Conservation (phyloP, 345 rosid genomes). For the Heritiera littoralis region DNA sequence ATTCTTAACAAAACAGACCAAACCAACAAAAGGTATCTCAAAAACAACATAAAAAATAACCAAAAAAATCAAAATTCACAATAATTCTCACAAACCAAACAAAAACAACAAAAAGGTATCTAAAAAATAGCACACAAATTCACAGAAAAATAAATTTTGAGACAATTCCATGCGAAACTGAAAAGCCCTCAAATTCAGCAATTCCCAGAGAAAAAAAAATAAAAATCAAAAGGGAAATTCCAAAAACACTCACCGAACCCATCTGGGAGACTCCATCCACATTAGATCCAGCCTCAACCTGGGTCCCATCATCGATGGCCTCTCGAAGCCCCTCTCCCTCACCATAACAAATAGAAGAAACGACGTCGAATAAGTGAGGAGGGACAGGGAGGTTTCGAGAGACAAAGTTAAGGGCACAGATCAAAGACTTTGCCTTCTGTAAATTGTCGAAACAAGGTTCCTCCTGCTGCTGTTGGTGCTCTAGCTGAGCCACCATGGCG, state of each 20-base stretch:
- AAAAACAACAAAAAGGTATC: slow-evolving; percentile 12
- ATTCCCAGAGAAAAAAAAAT: slow-evolving; percentile 13
- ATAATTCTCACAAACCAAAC: slow-evolving; percentile 12
- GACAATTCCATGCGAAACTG: slow-evolving; percentile 1
- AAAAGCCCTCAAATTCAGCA: slow-evolving; percentile 25
- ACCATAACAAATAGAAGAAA: slow-evolving; percentile 66
- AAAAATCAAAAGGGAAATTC: slow-evolving; percentile 27
- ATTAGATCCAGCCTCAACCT: slow-evolving; percentile 31
- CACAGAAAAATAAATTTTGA: neutral
- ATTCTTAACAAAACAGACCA: neutral
- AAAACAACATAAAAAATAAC: neutral
- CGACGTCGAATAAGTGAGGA: slow-evolving; percentile 59
- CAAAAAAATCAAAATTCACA: neutral
- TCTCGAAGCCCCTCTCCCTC: slow-evolving; percentile 23
- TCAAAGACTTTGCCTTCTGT: slow-evolving; percentile 68
- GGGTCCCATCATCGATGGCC: slow-evolving; percentile 19
- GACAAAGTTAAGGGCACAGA: slow-evolving; percentile 79
- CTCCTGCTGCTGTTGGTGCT: slow-evolving; percentile 37
- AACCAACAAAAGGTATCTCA: neutral
- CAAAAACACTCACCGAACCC: slow-evolving; percentile 41
- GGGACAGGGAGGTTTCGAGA: slow-evolving; percentile 93
- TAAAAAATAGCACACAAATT: neutral
- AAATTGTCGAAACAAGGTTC: slow-evolving; percentile 40
- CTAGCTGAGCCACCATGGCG: slow-evolving; percentile 85
- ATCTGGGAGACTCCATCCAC: slow-evolving; percentile 19